Evolutionary conservation across 768 basidiomycete genomes (phyloP).

Genomic region (Tulasnella sp.): DNA sequence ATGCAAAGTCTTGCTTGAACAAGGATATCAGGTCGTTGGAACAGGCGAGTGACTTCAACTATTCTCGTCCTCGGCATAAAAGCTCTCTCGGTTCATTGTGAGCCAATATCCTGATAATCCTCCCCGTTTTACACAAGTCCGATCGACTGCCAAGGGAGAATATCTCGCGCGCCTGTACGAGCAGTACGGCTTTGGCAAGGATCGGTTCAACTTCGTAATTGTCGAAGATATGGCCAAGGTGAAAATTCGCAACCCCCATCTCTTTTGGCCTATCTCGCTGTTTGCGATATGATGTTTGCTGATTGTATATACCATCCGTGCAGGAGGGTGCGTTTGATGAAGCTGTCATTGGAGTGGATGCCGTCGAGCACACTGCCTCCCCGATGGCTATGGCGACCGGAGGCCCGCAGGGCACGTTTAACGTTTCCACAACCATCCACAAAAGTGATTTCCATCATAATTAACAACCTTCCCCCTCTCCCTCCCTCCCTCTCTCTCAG

Average conservation of each 20-base stretch:
- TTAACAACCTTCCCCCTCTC: no score
- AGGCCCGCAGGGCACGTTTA: slow-evolving; percentile 17
- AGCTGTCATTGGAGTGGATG: slow-evolving; percentile 31
- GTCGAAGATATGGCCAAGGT: slow-evolving; percentile 29
- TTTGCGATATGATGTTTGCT: not conserved
- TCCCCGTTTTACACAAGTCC: no score
- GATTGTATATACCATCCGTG: not conserved
- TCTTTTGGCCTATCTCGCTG: not conserved
- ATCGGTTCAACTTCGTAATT: slow-evolving; percentile 14
- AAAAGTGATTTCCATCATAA: no score
- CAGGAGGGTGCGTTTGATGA: slow-evolving; percentile 30
- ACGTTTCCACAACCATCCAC: not conserved
- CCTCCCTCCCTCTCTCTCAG: not conserved
- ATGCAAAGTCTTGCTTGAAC: slow-evolving; percentile 10
- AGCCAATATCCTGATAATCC: no score
- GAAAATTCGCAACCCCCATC: slow-evolving; percentile 15
- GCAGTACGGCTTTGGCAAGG: slow-evolving; percentile 17
- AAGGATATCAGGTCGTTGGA: slow-evolving; percentile 15
- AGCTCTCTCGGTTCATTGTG: no score
- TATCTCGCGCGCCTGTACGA: not conserved
- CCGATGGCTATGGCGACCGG: slow-evolving; percentile 23
- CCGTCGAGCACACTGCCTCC: slow-evolving; percentile 26
- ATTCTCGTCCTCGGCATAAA: no score
- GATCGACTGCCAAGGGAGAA: slow-evolving; percentile 46
- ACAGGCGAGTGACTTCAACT: no score